A percentile compares a stretch with the other conserved stretches of the same genome.
phyloP scores from a whole-genome alignment of 1,139 yeast species.

The Pichiaceae sp. region DNA sequence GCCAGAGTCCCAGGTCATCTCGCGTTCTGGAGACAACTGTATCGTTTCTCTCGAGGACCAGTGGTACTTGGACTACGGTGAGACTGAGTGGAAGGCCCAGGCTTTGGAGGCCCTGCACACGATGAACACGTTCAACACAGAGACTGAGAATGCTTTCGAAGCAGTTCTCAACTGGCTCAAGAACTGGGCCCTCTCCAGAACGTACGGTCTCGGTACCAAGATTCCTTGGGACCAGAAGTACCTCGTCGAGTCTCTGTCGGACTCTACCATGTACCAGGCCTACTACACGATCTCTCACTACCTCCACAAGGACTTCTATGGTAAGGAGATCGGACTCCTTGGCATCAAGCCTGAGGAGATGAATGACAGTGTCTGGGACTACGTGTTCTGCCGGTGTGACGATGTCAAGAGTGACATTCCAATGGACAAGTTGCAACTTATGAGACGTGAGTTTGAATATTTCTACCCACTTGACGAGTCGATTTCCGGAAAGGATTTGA shows the following conservation, averaged over 20 bases:
- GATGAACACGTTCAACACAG: slow-evolving; percentile 77
- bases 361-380: slow-evolving; percentile 94
- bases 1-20: slow-evolving; percentile 83
- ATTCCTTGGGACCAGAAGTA: slow-evolving; percentile 97
- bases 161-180: slow-evolving; percentile 94
- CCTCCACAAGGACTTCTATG: slow-evolving; percentile 82
- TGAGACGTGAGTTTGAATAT: slow-evolving; percentile 92
- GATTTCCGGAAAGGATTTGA: slow-evolving; percentile 92
- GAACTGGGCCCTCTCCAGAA: slow-evolving; percentile 98
- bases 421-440: slow-evolving; percentile 42
- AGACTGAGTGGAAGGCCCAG: slow-evolving; percentile 79
- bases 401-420: slow-evolving; percentile 56
- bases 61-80: slow-evolving; percentile 98
- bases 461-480: slow-evolving; percentile 91
- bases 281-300: slow-evolving; percentile 87
- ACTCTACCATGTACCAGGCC: slow-evolving; percentile 93
- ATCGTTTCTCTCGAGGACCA: slow-evolving; percentile 96
- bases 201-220: slow-evolving; percentile 91
- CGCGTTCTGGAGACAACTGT: slow-evolving; percentile 96
- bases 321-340: slow-evolving; percentile 64
- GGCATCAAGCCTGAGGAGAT: slow-evolving; percentile 73
- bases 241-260: slow-evolving; percentile 90
- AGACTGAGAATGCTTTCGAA: slow-evolving; percentile 88
- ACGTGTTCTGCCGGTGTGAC: slow-evolving; percentile 70
- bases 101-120: slow-evolving; percentile 72